Evolutionary conservation across 2,329 filamentous ascomycete genomes (phyloP).

Genomic region (Pseudogymnoascus sp.): DNA sequence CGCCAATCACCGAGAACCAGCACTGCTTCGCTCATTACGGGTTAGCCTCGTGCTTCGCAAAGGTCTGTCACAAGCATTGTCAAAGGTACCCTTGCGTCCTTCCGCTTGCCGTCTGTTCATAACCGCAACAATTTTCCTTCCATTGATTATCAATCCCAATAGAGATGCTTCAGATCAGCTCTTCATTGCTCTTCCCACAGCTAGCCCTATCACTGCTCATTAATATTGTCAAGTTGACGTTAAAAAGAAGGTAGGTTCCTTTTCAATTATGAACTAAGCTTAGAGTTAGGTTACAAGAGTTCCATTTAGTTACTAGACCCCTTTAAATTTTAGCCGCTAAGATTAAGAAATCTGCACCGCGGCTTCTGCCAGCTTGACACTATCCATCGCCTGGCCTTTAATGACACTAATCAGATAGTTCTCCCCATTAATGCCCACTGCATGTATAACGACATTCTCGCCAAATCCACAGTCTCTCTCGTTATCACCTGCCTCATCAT

Average conservation of each 20-base stretch:
- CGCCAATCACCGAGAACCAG: no score
- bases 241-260: background rate
- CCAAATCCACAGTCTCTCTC: conserved; percentile 31
- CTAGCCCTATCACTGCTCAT: background rate
- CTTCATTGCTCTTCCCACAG: background rate
- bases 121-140: background rate
- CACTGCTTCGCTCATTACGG: no score
- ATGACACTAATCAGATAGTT: conserved; percentile 34
- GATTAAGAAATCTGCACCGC: background rate
- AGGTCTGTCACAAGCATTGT: background rate
- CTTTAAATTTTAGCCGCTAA: background rate
- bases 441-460: conserved; percentile 38
- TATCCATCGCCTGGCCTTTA: background rate
- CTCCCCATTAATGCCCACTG: conserved; percentile 36
- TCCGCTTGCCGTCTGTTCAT: background rate
- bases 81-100: background rate
- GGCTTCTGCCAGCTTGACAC: background rate
- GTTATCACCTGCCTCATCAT: conserved; percentile 28
- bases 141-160: background rate
- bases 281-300: no score
- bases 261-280: no score
- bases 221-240: background rate
- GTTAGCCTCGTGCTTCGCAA: background rate
- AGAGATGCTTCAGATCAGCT: background rate
- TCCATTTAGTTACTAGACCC: no score